Conservation (phyloP, 169 alveolate species). For the Plasmodium reichenowi region DNA sequence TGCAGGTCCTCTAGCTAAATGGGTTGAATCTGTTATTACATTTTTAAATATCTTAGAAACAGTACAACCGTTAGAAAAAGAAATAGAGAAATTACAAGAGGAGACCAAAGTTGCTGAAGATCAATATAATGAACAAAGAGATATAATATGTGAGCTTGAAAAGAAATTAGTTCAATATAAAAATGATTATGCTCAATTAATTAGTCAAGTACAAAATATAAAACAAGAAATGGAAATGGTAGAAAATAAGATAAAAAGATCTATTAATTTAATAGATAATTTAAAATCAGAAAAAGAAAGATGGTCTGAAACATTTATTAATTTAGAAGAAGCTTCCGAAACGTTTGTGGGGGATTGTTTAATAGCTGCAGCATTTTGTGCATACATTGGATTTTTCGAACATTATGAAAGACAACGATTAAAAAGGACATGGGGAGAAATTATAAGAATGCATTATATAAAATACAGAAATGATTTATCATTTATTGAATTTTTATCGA, state of each 20-base stretch:
- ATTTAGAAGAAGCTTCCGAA: conserved; percentile 77
- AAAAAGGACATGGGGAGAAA: conserved; percentile 80
- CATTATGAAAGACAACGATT: conserved; percentile 65
- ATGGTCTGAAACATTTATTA: conserved; percentile 92
- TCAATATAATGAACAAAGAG: conserved; percentile 88
- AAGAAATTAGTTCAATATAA: conserved; percentile 92
- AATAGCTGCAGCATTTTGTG: conserved; percentile 95
- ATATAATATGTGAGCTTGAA: conserved; percentile 87
- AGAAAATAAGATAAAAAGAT: conserved; percentile 93
- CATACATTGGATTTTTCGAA: conserved; percentile 96
- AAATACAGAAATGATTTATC: conserved; percentile 90
- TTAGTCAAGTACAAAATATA: conserved; percentile 93
- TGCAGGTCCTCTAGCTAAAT: conserved; percentile 97
- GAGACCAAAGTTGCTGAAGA: conserved; percentile 91
- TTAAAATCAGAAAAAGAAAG: conserved; percentile 93
- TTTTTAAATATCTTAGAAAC: conserved; percentile 92
- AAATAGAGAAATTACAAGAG: conserved; percentile 91
- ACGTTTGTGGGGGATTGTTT: conserved; percentile 96
- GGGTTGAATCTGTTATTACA: conserved; percentile 93
- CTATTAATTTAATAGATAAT: conserved; percentile 89
- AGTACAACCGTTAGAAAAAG: conserved; percentile 96
- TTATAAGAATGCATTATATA: conserved; percentile 79
- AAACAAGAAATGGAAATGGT: conserved; percentile 95
- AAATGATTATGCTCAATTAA: conserved; percentile 95
- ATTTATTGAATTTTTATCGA: conserved; percentile 95